Evolutionary conservation across 2,329 filamentous ascomycete species (phyloP).

Genomic region (Cadophora gregata): DNA sequence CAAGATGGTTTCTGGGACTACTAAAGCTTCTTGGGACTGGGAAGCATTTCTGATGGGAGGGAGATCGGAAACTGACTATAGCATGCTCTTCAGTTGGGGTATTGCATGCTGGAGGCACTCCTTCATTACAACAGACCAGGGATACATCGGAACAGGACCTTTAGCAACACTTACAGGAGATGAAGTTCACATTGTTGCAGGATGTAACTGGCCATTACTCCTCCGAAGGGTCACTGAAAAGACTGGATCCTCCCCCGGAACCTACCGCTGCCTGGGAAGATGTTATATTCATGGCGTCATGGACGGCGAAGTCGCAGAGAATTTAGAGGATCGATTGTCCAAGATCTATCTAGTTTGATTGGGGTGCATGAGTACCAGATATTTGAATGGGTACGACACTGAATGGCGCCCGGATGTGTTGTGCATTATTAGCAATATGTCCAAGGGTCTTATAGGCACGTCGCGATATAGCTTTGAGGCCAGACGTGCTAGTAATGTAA

Average conservation of each 20-base stretch:
- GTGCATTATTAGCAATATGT: too few species aligned
- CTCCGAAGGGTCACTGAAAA: not conserved
- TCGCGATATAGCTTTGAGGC: too few species aligned
- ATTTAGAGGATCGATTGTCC: not conserved
- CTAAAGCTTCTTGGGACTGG: too few species aligned
- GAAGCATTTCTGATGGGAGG: too few species aligned
- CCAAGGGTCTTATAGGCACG: too few species aligned
- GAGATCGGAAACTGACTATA: too few species aligned
- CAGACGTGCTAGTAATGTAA: too few species aligned
- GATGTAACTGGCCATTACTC: not conserved
- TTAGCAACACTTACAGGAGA: not conserved
- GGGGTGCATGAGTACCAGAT: too few species aligned
- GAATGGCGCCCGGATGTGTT: too few species aligned
- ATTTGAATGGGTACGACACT: too few species aligned
- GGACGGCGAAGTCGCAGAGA: not conserved
- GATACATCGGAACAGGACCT: not conserved
- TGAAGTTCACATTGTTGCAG: not conserved
- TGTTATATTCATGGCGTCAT: not conserved
- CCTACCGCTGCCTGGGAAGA: not conserved
- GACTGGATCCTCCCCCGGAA: not conserved
- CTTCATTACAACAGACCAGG: not conserved
- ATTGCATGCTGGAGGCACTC: not conserved
- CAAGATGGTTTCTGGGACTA: too few species aligned
- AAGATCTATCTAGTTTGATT: constrained; percentile 14
- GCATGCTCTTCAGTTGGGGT: too few species aligned